Evolutionary conservation across 257 asterid genomes (phyloP).

Genomic region (Parsonsia alboflavescens): DNA sequence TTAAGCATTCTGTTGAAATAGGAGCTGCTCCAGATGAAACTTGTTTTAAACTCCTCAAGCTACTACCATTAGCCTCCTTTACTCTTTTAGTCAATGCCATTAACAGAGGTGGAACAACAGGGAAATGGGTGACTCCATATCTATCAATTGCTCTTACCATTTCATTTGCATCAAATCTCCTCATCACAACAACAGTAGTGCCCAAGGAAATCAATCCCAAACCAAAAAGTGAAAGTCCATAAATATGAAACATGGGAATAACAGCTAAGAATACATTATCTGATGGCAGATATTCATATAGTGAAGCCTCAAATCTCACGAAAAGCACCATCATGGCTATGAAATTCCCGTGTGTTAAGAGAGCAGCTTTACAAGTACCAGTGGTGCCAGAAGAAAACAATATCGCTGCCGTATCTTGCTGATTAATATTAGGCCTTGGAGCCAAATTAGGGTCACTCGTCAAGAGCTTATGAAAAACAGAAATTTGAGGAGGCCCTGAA

Average conservation of each 20-base stretch:
- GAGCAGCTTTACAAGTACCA: conserved; percentile 59
- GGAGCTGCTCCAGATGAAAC: conserved; percentile 88
- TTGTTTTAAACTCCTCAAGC: conserved; percentile 57
- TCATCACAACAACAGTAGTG: conserved; percentile 51
- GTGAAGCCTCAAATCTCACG: conserved; percentile 8
- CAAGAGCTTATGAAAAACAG: conserved; percentile 40
- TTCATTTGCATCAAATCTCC: conserved; percentile 51
- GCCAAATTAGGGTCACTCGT: conserved; percentile 50
- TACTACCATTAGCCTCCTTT: conserved; percentile 24
- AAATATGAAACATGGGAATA: conserved; percentile 74
- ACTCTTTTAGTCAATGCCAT: conserved; percentile 46
- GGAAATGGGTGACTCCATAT: conserved; percentile 65
- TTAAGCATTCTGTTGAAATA: conserved; percentile 32
- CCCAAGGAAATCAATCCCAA: conserved; percentile 75
- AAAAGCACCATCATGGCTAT: conserved; percentile 47
- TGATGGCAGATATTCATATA: neutral
- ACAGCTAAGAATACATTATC: conserved; percentile 4
- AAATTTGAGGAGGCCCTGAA: conserved; percentile 16
- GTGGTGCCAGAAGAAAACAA: conserved; percentile 80
- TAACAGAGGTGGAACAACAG: conserved; percentile 59
- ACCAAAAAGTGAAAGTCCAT: conserved; percentile 62
- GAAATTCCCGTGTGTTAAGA: conserved; percentile 63
- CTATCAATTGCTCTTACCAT: conserved; percentile 57
- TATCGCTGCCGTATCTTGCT: conserved; percentile 63
- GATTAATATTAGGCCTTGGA: conserved; percentile 48